phyloP scores from a whole-genome alignment of 805 yeast species.

The Candida sakaeoensis region DNA sequence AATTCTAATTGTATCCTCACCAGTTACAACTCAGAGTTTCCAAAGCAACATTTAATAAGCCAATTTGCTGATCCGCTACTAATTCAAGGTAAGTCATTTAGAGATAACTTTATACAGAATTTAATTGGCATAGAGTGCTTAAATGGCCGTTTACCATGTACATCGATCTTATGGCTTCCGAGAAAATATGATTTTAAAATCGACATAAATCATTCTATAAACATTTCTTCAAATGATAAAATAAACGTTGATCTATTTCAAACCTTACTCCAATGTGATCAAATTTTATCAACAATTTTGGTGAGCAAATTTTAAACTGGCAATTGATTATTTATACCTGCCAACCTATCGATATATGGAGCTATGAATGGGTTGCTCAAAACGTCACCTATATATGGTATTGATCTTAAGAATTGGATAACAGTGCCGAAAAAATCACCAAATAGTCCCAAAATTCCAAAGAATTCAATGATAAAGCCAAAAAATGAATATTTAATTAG shows the following conservation, averaged over 20 bases:
- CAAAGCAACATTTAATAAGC: neutral
- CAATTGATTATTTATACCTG: conserved; percentile 37
- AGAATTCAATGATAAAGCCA: conserved; percentile 79
- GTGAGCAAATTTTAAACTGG: conserved; percentile 24
- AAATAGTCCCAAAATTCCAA: conserved; percentile 87
- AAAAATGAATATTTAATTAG: conserved; percentile 71
- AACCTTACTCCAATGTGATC: conserved; percentile 4
- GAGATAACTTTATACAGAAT: neutral
- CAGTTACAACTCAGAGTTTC: neutral
- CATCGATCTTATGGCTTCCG: neutral
- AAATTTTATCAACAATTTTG: neutral
- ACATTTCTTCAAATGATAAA: conserved; percentile 1
- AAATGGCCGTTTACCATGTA: neutral
- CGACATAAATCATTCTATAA: neutral
- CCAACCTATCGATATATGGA: conserved; percentile 51
- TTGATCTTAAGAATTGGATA: conserved; percentile 77
- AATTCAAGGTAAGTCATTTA: neutral
- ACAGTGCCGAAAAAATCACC: conserved; percentile 93
- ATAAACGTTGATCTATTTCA: neutral
- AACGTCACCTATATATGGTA: conserved; percentile 85
- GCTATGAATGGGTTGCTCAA: conserved; percentile 79
- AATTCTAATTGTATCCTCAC: conserved; percentile 6
- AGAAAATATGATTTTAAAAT: neutral
- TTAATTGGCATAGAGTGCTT: neutral
- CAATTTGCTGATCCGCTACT: neutral